Percentiles rank a stretch among this genome's conserved stretches.
These are phyloP conservation scores for Botrytis fabae DNA, from an alignment of 2,329 filamentous ascomycete genomes.

Conservation along the genomic window DNA sequence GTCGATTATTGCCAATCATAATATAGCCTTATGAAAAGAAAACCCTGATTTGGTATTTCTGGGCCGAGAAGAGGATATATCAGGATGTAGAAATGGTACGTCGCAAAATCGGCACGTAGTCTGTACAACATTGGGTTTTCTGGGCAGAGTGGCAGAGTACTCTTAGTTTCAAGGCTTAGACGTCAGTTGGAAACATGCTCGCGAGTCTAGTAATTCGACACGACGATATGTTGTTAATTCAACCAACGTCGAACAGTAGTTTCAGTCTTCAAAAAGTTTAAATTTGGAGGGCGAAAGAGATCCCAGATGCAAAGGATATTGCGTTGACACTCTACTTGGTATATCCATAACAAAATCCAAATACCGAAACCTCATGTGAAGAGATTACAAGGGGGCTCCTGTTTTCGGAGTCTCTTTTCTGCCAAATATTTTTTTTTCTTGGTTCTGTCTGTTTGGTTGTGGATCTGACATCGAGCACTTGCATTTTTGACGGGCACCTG, in stretches of 20 bases:
- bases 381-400: neutral
- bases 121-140: neutral
- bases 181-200: neutral
- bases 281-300: neutral
- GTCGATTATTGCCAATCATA: constrained; percentile 16
- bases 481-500: constrained; percentile 7
- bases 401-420: neutral
- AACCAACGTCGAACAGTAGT: neutral
- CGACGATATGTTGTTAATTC: neutral
- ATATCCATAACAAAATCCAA: neutral
- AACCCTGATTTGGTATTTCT: constrained; percentile 1
- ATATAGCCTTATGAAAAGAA: neutral
- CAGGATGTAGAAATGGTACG: neutral
- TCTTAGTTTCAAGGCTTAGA: neutral
- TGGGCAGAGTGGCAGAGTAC: neutral
- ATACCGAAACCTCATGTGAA: constrained; percentile 1
- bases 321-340: neutral
- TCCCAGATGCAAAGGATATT: neutral
- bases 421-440: neutral
- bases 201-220: neutral
- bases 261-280: neutral
- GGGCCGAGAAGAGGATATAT: neutral
- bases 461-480: neutral
- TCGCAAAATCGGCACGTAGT: neutral
- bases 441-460: neutral